phyloP scores from a whole-genome alignment of 2,329 filamentous ascomycete genomes.

The Torrubiellomyces zombiae region DNA sequence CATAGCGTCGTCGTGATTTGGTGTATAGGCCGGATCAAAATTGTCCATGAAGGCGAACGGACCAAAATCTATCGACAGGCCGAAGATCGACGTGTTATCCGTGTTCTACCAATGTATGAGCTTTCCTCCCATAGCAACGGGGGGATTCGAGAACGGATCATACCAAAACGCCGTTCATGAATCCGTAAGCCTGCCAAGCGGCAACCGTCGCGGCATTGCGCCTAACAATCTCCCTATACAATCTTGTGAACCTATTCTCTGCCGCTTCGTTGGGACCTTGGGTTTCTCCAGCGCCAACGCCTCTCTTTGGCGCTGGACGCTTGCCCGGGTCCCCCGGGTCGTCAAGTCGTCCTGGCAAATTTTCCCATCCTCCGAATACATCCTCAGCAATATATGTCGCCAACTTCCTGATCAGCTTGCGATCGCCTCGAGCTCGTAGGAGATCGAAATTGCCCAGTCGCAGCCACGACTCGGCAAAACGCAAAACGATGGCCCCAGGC shows the following conservation, averaged over 20 bases:
- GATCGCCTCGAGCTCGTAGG: constrained; percentile 65
- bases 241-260: constrained; percentile 72
- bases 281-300: constrained; percentile 37
- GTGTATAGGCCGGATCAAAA: constrained; percentile 87
- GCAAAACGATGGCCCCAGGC: constrained; percentile 79
- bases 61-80: constrained; percentile 83
- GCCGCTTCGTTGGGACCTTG: constrained; percentile 52
- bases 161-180: constrained; percentile 85
- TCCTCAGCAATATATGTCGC: constrained; percentile 76
- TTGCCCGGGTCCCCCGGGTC: constrained; percentile 30
- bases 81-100: constrained; percentile 86
- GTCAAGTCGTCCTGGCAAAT: constrained; percentile 46
- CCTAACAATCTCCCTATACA: constrained; percentile 76
- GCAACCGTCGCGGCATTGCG: constrained; percentile 81
- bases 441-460: constrained; percentile 93
- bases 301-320: constrained; percentile 27
- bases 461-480: constrained; percentile 85
- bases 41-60: constrained; percentile 97
- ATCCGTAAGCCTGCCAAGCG: constrained; percentile 95
- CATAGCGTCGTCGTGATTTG: constrained; percentile 86
- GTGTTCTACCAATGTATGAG: constrained; percentile 45
- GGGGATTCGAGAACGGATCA: too few relatives aligned
- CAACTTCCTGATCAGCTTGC: constrained; percentile 53
- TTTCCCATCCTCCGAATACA: constrained; percentile 76
- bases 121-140: neutral